Base-by-base conservation (phyloP, 1,284 basidiomycete species). In the Retiboletus flavoniger region DNA sequence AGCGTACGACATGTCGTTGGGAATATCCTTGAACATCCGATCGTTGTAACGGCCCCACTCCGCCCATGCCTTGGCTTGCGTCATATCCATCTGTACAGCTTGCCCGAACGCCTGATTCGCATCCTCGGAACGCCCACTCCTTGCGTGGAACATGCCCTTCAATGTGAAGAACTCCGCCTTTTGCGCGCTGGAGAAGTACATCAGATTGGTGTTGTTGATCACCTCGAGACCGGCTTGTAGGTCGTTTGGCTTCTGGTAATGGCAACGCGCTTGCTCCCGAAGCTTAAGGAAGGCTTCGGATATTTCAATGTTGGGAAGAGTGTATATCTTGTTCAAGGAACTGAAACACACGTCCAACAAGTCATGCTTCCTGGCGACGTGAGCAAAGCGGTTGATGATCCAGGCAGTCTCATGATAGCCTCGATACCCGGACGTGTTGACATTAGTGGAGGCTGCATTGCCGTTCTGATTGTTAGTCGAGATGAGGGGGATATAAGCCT, bases 331-430 rank as follows among this genome's bases (percentile, higher is more conserved):
- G 69, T 93, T 97, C 62, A 99, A 79, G 1, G 92, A 91, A 14
- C 83, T 92, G 74, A 95, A 95, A 76, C 98, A 99, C 50, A 98
- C 96, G 50, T 99, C 96, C 49, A 95, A 82, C 10, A 99, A 81
- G 59, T 96, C 92, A 68, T 99, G 97, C 75, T 99, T 98, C 56
- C 97, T 83, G 26, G 98, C 96, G 51, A 98, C 95, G 70, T 99
- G 97, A n/a, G 98, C 98, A 69, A 99, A 99, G 9, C 97, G 89
- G 72, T 99, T 99, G 78, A 99, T 98, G 72, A 98, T 99, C 98
- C 97, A 99, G 4, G 97, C 97, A 0, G 95, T 99, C 78, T 99
- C 97, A 69, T 99, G 98, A 72, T 94, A 99, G n/a, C 97, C 98
- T 51, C 98, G 84, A 73, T 95, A 99, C 5, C 96, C 97, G 68